Evolutionary conservation across 768 basidiomycete genomes (phyloP).

Genomic region (Austroboletus eburneus): DNA sequence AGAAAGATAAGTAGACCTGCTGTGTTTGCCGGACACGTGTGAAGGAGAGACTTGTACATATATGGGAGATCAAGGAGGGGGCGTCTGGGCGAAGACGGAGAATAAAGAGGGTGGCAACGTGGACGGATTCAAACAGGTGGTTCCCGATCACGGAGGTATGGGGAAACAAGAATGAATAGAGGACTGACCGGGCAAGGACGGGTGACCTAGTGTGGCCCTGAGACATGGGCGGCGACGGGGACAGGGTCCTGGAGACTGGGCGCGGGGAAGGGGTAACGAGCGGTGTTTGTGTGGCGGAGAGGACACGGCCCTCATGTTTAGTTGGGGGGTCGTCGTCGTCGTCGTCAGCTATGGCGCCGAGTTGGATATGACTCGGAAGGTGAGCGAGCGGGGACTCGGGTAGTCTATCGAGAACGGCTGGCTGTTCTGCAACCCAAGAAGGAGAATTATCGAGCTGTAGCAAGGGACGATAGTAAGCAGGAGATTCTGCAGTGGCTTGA

Average conservation of each 20-base stretch:
- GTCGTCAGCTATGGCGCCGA: conserved; percentile 11
- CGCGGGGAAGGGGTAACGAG: conserved; percentile 12
- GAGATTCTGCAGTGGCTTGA: conserved; percentile 18
- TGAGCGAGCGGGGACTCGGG: conserved; percentile 8
- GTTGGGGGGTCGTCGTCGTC: conserved; percentile 21
- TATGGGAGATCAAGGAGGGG: conserved; percentile 1
- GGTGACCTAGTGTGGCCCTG: conserved; percentile 30
- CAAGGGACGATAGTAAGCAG: conserved; percentile 25
- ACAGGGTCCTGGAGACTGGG: conserved; percentile 8
- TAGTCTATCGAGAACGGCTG: conserved; percentile 6
- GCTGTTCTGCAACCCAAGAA: conserved; percentile 15
- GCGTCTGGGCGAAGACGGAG: conserved; percentile 3
- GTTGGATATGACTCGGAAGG: conserved; percentile 9
- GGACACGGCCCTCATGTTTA: conserved; percentile 26
- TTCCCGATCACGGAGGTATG: conserved; percentile 1
- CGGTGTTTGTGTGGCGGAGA: conserved; percentile 13
- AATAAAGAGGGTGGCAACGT: conserved; percentile 16
- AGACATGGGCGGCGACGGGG: conserved; percentile 9
- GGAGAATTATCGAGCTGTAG: conserved; percentile 32
- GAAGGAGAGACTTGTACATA: conserved; percentile 11
- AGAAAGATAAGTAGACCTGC: background rate
- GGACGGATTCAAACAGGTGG: background rate
- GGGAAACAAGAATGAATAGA: background rate
- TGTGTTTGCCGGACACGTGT: conserved; percentile 13
- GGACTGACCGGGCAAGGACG: conserved; percentile 29